Conservation (phyloP, 305 asterid genomes). For the Plantago coronopus region DNA sequence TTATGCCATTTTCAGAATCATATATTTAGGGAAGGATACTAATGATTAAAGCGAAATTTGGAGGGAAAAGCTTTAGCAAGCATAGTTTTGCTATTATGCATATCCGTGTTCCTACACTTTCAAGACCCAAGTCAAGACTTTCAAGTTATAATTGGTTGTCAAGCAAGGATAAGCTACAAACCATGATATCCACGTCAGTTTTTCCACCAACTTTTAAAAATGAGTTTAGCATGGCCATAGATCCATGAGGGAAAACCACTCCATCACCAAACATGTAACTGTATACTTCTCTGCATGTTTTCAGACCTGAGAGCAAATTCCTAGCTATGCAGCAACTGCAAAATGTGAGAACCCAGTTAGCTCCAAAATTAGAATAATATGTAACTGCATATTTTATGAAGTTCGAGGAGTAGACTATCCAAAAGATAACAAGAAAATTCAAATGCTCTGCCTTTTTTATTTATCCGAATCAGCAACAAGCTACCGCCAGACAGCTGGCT, state of each 20-base stretch:
- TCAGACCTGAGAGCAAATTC: conserved; percentile 89
- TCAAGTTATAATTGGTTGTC: neutral
- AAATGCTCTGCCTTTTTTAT: too few species aligned
- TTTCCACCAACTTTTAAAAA: conserved; percentile 52
- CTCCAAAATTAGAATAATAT: conserved; percentile 10
- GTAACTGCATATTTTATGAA: too few species aligned
- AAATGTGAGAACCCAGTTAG: conserved; percentile 30
- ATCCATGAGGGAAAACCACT: conserved; percentile 46
- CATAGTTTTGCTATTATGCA: too few species aligned
- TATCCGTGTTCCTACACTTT: too few species aligned
- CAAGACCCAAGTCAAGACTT: too few species aligned
- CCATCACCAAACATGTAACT: conserved; percentile 73
- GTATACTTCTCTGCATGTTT: conserved; percentile 87
- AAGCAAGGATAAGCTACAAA: conserved; percentile 34
- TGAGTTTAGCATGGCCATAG: conserved; percentile 44
- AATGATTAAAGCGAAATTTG: neutral
- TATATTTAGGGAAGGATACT: neutral
- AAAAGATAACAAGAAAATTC: too few species aligned
- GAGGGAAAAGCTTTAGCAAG: neutral
- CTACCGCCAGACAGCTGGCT: too few species aligned
- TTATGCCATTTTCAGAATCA: too few species aligned
- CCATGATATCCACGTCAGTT: conserved; percentile 57
- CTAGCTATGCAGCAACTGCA: conserved; percentile 93
- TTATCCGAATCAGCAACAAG: too few species aligned
- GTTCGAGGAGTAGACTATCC: too few species aligned